These are phyloP conservation scores for Citrus reticulata DNA, from an alignment of 345 rosid species.

Conservation along the genomic window DNA sequence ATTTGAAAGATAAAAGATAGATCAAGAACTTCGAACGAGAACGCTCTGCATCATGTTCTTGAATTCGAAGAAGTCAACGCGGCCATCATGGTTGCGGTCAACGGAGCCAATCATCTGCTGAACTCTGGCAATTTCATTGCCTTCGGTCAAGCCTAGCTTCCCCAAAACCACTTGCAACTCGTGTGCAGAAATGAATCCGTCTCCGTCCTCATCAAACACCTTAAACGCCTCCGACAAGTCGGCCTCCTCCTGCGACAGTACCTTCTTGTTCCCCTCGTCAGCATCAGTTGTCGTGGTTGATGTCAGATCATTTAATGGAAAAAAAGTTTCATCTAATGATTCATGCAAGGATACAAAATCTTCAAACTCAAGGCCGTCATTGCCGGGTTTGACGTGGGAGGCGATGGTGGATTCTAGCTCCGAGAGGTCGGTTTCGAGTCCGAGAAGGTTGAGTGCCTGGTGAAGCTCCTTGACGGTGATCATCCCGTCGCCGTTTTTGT, in stretches of 20 bases:
- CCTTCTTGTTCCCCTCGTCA: background rate
- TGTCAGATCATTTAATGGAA: constrained; percentile 13
- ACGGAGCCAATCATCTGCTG: constrained; percentile 83
- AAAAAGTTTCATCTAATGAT: constrained; percentile 48
- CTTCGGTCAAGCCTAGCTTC: constrained; percentile 74
- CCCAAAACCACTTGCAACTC: constrained; percentile 70
- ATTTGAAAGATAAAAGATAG: background rate
- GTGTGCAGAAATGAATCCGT: constrained; percentile 76
- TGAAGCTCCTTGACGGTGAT: constrained; percentile 60
- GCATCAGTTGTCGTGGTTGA: background rate
- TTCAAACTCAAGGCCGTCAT: constrained; percentile 51
- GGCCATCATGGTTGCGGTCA: constrained; percentile 74
- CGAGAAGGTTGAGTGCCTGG: constrained; percentile 61
- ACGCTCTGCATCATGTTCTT: constrained; percentile 85
- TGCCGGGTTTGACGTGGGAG: constrained; percentile 51
- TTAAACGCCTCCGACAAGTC: constrained; percentile 90
- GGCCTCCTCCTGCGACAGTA: constrained; percentile 44
- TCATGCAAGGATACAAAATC: constrained; percentile 64
- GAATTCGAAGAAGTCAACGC: constrained; percentile 85
- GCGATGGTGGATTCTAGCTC: constrained; percentile 56
- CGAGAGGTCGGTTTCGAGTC: constrained; percentile 56
- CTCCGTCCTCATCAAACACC: constrained; percentile 90
- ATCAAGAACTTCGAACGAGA: constrained; percentile 36
- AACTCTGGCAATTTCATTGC: constrained; percentile 62
- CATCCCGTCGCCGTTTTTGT: constrained; percentile 73